Conservation (phyloP, 2,329 filamentous ascomycete species). For the Thielaviopsis populi region DNA sequence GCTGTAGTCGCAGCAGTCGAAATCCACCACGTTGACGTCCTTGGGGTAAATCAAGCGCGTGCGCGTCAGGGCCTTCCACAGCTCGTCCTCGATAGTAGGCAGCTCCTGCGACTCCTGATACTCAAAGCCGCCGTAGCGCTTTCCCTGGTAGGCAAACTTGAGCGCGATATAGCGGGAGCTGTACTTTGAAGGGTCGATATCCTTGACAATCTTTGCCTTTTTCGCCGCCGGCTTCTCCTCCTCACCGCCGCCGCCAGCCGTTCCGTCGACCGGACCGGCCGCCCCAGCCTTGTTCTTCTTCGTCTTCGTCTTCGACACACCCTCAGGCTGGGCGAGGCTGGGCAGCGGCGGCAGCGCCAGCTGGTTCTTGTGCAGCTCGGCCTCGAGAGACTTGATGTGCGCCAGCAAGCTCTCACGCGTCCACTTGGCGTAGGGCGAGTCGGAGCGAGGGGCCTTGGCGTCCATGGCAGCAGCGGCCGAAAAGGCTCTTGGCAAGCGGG, state of each 20-base stretch:
- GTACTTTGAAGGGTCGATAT: slow-evolving; percentile 68
- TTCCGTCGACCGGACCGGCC: slow-evolving; percentile 2
- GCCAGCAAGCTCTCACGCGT: slow-evolving; percentile 51
- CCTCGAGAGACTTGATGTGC: slow-evolving; percentile 53
- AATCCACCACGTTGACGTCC: slow-evolving; percentile 50
- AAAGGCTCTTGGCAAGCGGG: slow-evolving; percentile 3
- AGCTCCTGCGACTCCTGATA: slow-evolving; percentile 58
- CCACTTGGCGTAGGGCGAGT: slow-evolving; percentile 47
- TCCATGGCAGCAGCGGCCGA: slow-evolving; percentile 9
- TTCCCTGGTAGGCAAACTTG: slow-evolving; percentile 86
- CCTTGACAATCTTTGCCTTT: slow-evolving; percentile 27
- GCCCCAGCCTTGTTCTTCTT: slow-evolving; percentile 12
- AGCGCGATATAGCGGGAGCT: slow-evolving; percentile 72
- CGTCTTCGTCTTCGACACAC: slow-evolving; percentile 2
- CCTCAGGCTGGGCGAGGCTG: slow-evolving; percentile 11
- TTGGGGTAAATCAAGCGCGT: slow-evolving; percentile 66
- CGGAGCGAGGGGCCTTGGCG: background rate
- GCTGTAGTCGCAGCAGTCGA: slow-evolving; percentile 75
- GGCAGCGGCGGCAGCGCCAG: slow-evolving; percentile 14
- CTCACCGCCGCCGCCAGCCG: background rate
- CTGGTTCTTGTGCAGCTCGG: slow-evolving; percentile 37
- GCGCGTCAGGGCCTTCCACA: slow-evolving; percentile 82
- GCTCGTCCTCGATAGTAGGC: slow-evolving; percentile 78
- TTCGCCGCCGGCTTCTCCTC: slow-evolving; percentile 19
- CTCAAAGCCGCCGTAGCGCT: slow-evolving; percentile 85